Base-by-base conservation (phyloP, 2,329 filamentous ascomycete genomes). In the Phoma sp. region DNA sequence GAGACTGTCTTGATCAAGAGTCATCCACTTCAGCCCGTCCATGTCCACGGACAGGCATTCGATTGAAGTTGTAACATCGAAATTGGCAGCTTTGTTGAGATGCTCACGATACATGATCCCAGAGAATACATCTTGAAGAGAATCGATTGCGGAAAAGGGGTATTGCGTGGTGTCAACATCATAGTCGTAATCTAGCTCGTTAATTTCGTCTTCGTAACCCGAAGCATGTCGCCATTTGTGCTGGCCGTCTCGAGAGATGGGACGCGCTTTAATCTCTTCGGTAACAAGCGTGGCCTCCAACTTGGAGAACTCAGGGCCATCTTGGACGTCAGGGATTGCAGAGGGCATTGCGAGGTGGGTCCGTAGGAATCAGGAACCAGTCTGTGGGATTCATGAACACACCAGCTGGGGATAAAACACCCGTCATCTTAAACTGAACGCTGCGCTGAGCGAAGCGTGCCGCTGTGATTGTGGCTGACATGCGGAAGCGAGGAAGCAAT, bases 101-200 rank as follows among this genome's bases (percentile, higher is more conserved):
- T 37, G 42, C 24, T 45, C 23, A 4, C 23, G 42, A n/a, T 36
- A 45, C 42, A 29, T 36, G 8, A 36, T 22, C 10, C 32, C 42
- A n/a, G 23, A 35, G 23, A 45, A 45, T 11, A 37, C 27, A 7
- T 45, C 42, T 2, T 36, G 42, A 6, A 27, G 6, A 22, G 42
- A 36, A 10, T 45, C 32, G 9, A 45, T 37, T 2, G 24, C 32
- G 11, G 46, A 32, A n/a, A 49, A 42, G 2, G 46, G 37, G 23
- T 35, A 42, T 5, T 8, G 5, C 7, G n/a, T 22, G 4, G 23
- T 36, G 8, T 47, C 45, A 4, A 40, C 22, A 40, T 40, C 11
- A 18, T 47, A 41, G 11, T 33, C 45, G 22, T 33, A 47, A 18
- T 47, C 27, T 13, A 47, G 37, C 29, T 47, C 45, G 14, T 47